Evolutionary conservation across 2,329 filamentous ascomycete species (phyloP).

Genomic region (Paraphaeosphaeria minitans): DNA sequence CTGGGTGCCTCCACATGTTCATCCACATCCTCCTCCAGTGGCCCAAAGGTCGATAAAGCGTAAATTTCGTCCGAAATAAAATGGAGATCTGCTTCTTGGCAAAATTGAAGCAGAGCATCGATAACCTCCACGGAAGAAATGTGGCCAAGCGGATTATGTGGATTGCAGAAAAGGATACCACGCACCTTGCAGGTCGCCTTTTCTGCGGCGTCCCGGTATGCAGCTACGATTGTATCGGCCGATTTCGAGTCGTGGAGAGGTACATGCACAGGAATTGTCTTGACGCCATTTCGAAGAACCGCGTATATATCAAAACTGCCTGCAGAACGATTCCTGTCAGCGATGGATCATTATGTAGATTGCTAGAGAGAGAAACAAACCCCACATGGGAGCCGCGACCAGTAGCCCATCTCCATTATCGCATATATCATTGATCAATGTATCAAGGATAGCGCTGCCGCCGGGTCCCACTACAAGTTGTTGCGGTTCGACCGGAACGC

Average conservation of each 20-base stretch:
- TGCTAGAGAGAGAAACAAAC: no score
- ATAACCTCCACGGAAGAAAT: conserved; percentile 34
- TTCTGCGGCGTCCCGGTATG: no score
- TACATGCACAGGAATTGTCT: no score
- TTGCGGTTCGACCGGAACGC: conserved; percentile 19
- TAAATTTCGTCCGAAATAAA: conserved; percentile 47
- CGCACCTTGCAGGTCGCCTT: no score
- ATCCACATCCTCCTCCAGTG: no score
- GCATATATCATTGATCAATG: conserved; percentile 42
- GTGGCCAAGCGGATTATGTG: conserved; percentile 51
- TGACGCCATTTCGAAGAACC: no score
- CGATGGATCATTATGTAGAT: no score
- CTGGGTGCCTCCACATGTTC: neutral
- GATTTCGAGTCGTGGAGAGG: no score
- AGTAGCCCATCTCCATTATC: conserved; percentile 42
- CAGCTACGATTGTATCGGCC: no score
- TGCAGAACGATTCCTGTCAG: no score
- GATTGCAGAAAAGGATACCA: no score
- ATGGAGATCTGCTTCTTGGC: conserved; percentile 37
- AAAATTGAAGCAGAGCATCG: conserved; percentile 32
- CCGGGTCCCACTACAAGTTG: conserved; percentile 29
- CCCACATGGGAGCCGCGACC: conserved; percentile 39
- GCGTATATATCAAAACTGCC: no score
- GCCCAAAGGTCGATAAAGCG: conserved; percentile 14
- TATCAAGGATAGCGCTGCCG: conserved; percentile 25